These are phyloP conservation scores for Chytriomyces sp. DNA, from an alignment of 192 early-diverging fungal species.

Conservation along the genomic window DNA sequence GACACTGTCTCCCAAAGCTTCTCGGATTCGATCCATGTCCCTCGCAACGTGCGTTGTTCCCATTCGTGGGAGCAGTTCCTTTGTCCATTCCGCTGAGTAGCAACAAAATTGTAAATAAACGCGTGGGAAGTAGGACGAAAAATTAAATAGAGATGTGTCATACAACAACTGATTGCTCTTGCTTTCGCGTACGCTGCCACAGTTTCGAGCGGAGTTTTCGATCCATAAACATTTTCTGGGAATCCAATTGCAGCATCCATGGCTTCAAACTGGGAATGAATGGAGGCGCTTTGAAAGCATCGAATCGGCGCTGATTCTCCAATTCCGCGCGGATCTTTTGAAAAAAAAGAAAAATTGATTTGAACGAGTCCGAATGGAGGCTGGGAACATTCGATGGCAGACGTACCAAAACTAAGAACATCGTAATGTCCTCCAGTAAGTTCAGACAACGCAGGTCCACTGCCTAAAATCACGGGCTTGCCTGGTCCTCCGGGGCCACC, in stretches of 20 bases:
- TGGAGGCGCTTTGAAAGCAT: conserved; percentile 22
- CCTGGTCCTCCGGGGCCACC: conserved; percentile 23
- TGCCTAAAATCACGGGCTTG: background rate
- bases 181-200: conserved; percentile 16
- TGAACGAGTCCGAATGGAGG: background rate
- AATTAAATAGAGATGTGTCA: too few relatives aligned
- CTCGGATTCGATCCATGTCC: conserved; percentile 44
- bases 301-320: conserved; percentile 36
- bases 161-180: conserved; percentile 15
- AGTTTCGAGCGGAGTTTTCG: background rate
- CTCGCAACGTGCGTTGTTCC: conserved; percentile 28
- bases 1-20: conserved; percentile 31
- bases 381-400: too few relatives aligned
- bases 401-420: background rate
- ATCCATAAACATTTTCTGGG: background rate
- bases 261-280: conserved; percentile 28
- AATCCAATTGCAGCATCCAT: background rate
- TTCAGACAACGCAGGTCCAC: background rate
- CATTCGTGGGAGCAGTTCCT: conserved; percentile 29
- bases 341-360: too few relatives aligned
- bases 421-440: background rate
- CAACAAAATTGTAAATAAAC: conserved; percentile 1
- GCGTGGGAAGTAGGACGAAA: too few relatives aligned
- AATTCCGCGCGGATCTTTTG: conserved; percentile 53
- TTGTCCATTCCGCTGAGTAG: conserved; percentile 29